Base-by-base conservation (phyloP, 2,329 filamentous ascomycete species). In the Stemphylium vesicarium region DNA sequence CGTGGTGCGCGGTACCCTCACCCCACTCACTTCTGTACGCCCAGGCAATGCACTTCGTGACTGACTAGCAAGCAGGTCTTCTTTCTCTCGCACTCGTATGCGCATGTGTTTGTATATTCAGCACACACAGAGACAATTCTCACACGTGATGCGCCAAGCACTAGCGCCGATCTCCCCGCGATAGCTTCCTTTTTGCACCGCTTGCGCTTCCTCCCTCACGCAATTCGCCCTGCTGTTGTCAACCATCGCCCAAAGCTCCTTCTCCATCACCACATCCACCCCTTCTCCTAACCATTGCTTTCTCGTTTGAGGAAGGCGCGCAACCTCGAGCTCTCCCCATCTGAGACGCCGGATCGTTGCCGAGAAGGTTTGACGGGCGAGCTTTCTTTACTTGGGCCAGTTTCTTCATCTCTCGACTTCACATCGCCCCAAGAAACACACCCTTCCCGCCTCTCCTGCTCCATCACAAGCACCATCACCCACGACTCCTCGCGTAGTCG, bases 311-410 rank as follows among this genome's bases (percentile, higher is more conserved):
- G 51, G 59, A 64, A 63, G 57, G 55, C 54, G 54, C 59, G 60
- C 57, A 44, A 56, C 51, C 58, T 60, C 56, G 53, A 60, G 56
- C 59, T 53, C 54, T 62, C 55, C 53, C 33, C 32, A 39, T 56
- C 61, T 64, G 60, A 67, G 59, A 66, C 64, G 57, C 58, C 57
- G 59, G 60, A 62, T 57, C 65, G 67, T 63, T 64, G 56, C 61
- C 65, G 63, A 64, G 52, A 74, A 75, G 72, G 72, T 75, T 75
- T 75, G 72, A 72, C 69, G 66, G 68, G 66, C 65, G 68, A 72
- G 66, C 70, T 74, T 74, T 74, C 71, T 71, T 74, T 74, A 59
- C 66, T 66, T 70, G 60, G 66, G 68, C 63, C 65, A 59, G 60
- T 70, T 72, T 66, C 64, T 68, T 64, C 64, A 64, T 63, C 60